Conservation (phyloP, 2,329 filamentous ascomycete species). For the Scorias spongiosa region DNA sequence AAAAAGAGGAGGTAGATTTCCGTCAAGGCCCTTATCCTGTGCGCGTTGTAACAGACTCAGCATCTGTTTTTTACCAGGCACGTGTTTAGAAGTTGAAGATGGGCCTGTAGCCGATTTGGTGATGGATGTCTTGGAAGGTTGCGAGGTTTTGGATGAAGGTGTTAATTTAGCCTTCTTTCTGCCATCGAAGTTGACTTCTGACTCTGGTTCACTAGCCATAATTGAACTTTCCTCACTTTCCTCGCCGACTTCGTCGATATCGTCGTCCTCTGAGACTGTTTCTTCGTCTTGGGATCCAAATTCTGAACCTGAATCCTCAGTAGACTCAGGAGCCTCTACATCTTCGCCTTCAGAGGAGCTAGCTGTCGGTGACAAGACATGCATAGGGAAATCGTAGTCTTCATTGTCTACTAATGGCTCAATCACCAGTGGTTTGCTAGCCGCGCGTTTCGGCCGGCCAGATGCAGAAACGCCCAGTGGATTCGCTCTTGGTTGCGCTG, state of each 20-base stretch:
- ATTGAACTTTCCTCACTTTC: not conserved
- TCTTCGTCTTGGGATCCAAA: too few species aligned
- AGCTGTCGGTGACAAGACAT: not conserved
- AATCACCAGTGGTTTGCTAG: not conserved
- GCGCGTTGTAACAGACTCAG: not conserved
- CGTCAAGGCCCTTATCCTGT: slow-evolving; percentile 11
- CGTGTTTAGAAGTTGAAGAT: not conserved
- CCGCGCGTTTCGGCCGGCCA: not conserved
- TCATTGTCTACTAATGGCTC: not conserved
- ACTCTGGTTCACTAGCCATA: not conserved
- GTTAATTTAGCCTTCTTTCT: not conserved
- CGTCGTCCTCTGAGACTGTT: not conserved
- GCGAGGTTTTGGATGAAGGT: not conserved
- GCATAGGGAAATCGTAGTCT: not conserved
- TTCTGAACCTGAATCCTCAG: not conserved
- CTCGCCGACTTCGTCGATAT: not conserved
- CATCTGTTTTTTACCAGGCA: not conserved
- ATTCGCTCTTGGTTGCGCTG: not conserved
- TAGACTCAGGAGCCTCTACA: not conserved
- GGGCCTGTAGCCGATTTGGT: too few species aligned
- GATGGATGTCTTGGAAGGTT: too few species aligned
- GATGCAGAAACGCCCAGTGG: not conserved
- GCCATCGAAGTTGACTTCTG: not conserved
- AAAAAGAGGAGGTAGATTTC: slow-evolving; percentile 29
- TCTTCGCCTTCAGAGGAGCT: not conserved